A percentile compares a stretch with the other conserved stretches of the same genome.
Evolutionary conservation across 345 rosid genomes (phyloP).

Genomic region (Dovyalis caffra): DNA sequence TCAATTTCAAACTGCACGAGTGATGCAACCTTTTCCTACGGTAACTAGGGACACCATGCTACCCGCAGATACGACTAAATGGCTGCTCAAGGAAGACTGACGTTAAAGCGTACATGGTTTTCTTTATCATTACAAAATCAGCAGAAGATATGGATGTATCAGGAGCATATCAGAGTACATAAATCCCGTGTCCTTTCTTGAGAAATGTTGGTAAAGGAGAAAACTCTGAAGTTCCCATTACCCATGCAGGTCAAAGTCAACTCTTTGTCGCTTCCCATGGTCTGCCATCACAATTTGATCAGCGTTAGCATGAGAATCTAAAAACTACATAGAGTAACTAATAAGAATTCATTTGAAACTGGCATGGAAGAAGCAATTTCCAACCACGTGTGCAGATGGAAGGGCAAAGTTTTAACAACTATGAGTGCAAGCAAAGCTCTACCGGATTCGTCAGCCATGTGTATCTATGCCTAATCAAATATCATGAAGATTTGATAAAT

Average conservation of each 20-base stretch:
- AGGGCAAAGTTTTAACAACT: no score
- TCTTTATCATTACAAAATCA: no score
- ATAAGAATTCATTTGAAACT: neutral
- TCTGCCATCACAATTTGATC: conserved; percentile 38
- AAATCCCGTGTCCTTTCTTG: conserved; percentile 57
- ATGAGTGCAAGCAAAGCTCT: no score
- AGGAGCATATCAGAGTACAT: conserved; percentile 73
- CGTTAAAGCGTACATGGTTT: no score
- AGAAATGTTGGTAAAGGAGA: conserved; percentile 61
- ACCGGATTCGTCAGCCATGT: neutral
- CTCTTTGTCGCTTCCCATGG: conserved; percentile 48
- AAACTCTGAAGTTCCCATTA: conserved; percentile 64
- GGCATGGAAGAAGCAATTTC: neutral
- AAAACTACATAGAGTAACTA: neutral
- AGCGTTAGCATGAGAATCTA: neutral
- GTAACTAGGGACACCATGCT: no score
- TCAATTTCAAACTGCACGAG: no score
- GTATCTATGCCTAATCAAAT: neutral
- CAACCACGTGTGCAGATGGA: neutral
- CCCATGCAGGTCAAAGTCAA: conserved; percentile 63
- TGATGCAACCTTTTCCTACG: no score
- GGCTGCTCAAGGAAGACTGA: no score
- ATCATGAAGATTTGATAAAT: neutral
- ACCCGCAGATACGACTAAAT: no score
- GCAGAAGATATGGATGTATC: neutral